These are phyloP conservation scores for Peniophora sp. DNA, from an alignment of 1,284 basidiomycete species.

Conservation along the genomic window DNA sequence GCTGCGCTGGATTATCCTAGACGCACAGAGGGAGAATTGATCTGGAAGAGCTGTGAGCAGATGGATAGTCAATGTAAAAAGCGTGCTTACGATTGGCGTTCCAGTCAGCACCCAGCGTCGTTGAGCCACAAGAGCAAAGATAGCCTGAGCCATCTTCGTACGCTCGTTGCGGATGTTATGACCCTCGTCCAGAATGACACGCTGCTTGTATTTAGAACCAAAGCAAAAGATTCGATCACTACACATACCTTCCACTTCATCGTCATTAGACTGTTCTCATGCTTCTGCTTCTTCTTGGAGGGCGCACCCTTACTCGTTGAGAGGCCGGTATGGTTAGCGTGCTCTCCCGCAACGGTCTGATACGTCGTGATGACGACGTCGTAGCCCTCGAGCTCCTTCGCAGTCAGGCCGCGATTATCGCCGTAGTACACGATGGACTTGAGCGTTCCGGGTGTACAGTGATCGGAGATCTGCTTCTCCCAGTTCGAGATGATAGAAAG, in stretches of 20 bases:
- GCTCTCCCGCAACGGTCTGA: conserved; percentile 57
- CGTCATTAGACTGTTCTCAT: conserved; percentile 47
- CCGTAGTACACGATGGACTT: conserved; percentile 67
- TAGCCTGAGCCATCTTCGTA: conserved; percentile 76
- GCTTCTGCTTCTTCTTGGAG: conserved; percentile 51
- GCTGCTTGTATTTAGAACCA: conserved; percentile 27
- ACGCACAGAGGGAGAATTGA: conserved; percentile 67
- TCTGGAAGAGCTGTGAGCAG: conserved; percentile 31
- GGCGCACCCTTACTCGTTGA: conserved; percentile 8
- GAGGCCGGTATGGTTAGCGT: conserved; percentile 20
- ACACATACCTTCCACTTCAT: conserved; percentile 72
- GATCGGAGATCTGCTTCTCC: conserved; percentile 83
- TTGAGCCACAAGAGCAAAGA: conserved; percentile 61
- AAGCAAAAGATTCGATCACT: background rate
- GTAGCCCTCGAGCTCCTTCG: conserved; percentile 53
- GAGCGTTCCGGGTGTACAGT: conserved; percentile 52
- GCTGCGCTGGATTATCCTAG: background rate
- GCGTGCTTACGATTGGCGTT: conserved; percentile 70
- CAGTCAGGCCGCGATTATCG: conserved; percentile 48
- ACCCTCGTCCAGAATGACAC: conserved; percentile 83
- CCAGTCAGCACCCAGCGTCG: conserved; percentile 78
- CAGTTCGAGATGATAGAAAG: conserved; percentile 87
- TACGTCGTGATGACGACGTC: conserved; percentile 92
- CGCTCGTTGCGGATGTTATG: conserved; percentile 80
- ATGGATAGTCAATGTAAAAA: conserved; percentile 5